Evolutionary conservation across 805 yeast species (phyloP).

Genomic region (Myxozyma monticola): DNA sequence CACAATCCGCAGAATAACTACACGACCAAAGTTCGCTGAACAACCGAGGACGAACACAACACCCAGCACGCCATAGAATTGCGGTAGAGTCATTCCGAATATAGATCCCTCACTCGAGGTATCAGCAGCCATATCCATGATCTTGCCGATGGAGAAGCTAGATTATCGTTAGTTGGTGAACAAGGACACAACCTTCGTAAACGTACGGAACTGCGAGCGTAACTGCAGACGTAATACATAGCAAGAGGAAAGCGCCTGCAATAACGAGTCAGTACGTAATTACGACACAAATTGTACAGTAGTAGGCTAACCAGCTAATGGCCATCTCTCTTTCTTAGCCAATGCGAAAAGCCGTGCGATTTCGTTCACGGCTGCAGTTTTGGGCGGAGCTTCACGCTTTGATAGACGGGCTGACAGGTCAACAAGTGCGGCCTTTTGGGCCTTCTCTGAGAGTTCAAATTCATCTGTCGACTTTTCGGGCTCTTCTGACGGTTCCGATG

Average conservation of each 20-base stretch:
- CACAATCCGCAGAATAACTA: conserved; percentile 68
- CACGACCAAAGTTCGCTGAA: conserved; percentile 74
- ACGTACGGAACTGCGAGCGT: conserved; percentile 75
- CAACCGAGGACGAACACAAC: conserved; percentile 72
- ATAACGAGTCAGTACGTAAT: background rate
- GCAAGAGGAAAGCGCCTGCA: conserved; percentile 58
- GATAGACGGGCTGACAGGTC: conserved; percentile 31
- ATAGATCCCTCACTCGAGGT: conserved; percentile 39
- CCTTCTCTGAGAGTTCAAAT: conserved; percentile 24
- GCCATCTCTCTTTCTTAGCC: conserved; percentile 57
- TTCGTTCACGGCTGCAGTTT: conserved; percentile 39
- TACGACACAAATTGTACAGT: background rate
- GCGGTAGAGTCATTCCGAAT: conserved; percentile 61
- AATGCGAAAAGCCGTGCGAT: conserved; percentile 52
- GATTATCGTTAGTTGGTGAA: background rate
- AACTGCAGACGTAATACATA: conserved; percentile 71
- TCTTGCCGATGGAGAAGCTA: conserved; percentile 65
- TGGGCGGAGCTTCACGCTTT: conserved; percentile 27
- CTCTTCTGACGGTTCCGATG: background rate
- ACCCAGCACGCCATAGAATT: conserved; percentile 63
- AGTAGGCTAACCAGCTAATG: conserved; percentile 41
- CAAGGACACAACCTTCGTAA: background rate
- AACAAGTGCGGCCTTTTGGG: conserved; percentile 29
- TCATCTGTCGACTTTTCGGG: conserved; percentile 5
- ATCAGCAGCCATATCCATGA: conserved; percentile 67